Conservation (phyloP, 257 asterid species). For the Hygrophila difformis region DNA sequence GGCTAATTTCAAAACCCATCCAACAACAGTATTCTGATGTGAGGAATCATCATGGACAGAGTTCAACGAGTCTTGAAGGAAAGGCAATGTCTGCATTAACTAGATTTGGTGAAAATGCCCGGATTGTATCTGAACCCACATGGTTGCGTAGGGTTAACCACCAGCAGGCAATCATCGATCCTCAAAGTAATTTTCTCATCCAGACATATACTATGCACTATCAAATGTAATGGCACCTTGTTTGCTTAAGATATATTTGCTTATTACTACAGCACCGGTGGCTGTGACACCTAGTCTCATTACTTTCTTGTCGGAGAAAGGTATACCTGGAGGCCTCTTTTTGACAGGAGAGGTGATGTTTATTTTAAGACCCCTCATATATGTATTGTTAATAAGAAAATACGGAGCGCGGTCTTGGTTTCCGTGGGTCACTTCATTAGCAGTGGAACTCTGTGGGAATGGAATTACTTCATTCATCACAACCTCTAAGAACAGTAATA, state of each 20-base stretch:
- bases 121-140: constrained; percentile 60
- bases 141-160: constrained; percentile 75
- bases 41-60: constrained; percentile 29
- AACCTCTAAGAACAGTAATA: constrained; percentile 20
- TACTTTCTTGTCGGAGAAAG: constrained; percentile 58
- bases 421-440: constrained; percentile 79
- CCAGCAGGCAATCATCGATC: constrained; percentile 57
- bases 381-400: constrained; percentile 67
- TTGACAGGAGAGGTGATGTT: constrained; percentile 80
- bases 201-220: too few species aligned
- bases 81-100: constrained; percentile 87
- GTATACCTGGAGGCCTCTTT: constrained; percentile 68
- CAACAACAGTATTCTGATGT: constrained; percentile 31
- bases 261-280: constrained; percentile 27
- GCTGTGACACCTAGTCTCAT: constrained; percentile 43
- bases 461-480: constrained; percentile 46
- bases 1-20: constrained; percentile 23
- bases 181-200: constrained; percentile 36
- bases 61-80: constrained; percentile 65
- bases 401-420: constrained; percentile 73
- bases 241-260: constrained; percentile 10
- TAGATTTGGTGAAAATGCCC: constrained; percentile 76
- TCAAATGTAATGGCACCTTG: constrained; percentile 5
- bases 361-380: constrained; percentile 73
- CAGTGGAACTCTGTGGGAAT: constrained; percentile 65